These are phyloP conservation scores for Orbilia brochopaga DNA, from an alignment of 2,329 filamentous ascomycete genomes.

Conservation along the genomic window DNA sequence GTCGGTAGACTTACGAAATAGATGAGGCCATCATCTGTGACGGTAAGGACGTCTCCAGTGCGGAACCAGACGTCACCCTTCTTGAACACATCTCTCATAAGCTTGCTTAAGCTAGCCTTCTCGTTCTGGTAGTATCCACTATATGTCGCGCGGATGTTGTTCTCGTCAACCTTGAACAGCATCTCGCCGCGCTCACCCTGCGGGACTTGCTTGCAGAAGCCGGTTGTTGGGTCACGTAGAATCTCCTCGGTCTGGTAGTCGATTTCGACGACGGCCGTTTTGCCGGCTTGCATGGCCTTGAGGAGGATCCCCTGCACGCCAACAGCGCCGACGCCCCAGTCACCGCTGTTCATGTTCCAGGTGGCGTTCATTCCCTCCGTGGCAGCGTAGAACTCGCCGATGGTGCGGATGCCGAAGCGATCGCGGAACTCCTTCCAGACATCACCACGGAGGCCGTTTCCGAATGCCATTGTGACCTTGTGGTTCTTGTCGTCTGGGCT, in stretches of 20 bases:
- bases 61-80: slow-evolving; percentile 84
- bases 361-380: slow-evolving; percentile 73
- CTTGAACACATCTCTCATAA: slow-evolving; percentile 73
- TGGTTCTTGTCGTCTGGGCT: slow-evolving; percentile 75
- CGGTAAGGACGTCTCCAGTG: slow-evolving; percentile 79
- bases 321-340: slow-evolving; percentile 76
- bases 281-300: slow-evolving; percentile 63
- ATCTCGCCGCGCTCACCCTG: slow-evolving; percentile 75
- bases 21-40: slow-evolving; percentile 72
- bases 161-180: slow-evolving; percentile 71
- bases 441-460: slow-evolving; percentile 84
- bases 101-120: slow-evolving; percentile 73
- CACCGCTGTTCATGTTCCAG: slow-evolving; percentile 76
- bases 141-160: slow-evolving; percentile 70
- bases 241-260: slow-evolving; percentile 75
- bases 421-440: slow-evolving; percentile 84
- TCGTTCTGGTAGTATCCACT: slow-evolving; percentile 82
- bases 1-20: slow-evolving; percentile 68
- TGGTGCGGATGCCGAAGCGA: slow-evolving; percentile 74
- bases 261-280: slow-evolving; percentile 69
- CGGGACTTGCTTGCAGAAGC: slow-evolving; percentile 68
- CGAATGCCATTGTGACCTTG: slow-evolving; percentile 75
- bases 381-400: slow-evolving; percentile 81
- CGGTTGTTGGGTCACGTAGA: slow-evolving; percentile 70
- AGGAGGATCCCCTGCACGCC: slow-evolving; percentile 73